Percentiles rank a stretch among this genome's conserved stretches.
phyloP scores from a whole-genome alignment of 78 protist genomes.

The Isochrysis galbana region DNA sequence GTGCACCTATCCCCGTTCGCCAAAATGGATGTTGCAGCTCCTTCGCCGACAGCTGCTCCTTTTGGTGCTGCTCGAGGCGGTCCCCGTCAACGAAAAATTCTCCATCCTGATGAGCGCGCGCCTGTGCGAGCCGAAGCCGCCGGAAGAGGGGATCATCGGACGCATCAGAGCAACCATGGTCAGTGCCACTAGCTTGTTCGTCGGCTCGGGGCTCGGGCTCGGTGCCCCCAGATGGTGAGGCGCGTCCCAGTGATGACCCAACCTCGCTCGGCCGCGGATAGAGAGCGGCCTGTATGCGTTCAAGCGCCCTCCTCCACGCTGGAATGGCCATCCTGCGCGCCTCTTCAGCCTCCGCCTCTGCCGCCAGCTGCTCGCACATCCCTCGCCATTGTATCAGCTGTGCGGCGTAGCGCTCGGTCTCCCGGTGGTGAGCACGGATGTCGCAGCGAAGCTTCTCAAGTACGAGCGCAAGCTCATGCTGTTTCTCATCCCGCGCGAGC shows the following conservation, averaged over 20 bases:
- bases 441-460: neutral
- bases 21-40: slow-evolving; percentile 3
- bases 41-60: neutral
- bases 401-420: neutral
- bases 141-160: neutral
- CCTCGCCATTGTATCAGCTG: neutral
- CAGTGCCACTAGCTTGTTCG: neutral
- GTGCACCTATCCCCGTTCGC: neutral
- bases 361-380: neutral
- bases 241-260: neutral
- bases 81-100: neutral
- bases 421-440: neutral
- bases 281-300: neutral
- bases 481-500: too few relatives aligned
- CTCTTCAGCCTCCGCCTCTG: neutral
- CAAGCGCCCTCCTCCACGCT: neutral
- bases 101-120: neutral
- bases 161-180: neutral
- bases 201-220: neutral
- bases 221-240: neutral
- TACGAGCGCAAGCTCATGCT: neutral
- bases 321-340: neutral
- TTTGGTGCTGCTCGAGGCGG: neutral
- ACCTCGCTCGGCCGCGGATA: neutral
- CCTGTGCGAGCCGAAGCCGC: neutral